These are phyloP conservation scores for Afroboletus lepidellus DNA, from an alignment of 1,284 basidiomycete genomes.

Conservation along the genomic window DNA sequence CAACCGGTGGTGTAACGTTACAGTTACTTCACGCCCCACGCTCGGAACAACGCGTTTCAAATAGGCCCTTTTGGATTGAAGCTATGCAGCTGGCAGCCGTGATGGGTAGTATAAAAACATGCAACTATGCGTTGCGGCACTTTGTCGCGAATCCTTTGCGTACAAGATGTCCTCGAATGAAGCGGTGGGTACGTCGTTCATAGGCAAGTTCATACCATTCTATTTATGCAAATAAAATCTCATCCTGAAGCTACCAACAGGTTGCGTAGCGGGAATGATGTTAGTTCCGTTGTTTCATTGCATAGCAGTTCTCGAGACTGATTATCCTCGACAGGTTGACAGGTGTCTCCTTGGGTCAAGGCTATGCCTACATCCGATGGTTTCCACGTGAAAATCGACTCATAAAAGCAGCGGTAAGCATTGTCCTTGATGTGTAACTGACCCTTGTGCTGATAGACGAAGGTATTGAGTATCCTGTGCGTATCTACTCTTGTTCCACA, in stretches of 20 bases:
- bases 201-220: not conserved
- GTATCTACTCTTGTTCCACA: not conserved
- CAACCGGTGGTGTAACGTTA: no score
- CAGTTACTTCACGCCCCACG: no score
- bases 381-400: not conserved
- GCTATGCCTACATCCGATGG: constrained; percentile 4
- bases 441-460: not conserved
- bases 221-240: not conserved
- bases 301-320: not conserved
- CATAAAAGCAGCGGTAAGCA: not conserved
- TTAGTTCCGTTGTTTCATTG: not conserved
- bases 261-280: not conserved
- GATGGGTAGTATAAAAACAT: no score
- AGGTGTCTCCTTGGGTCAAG: constrained; percentile 8
- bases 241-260: not conserved
- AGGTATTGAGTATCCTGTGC: constrained; percentile 6
- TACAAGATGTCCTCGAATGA: no score
- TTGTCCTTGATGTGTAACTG: no score
- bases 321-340: not conserved
- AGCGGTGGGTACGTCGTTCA: no score
- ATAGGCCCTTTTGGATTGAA: no score
- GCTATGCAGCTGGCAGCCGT: no score
- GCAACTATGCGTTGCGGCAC: no score
- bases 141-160: no score
- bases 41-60: no score